Evolutionary conservation across 2,329 filamentous ascomycete genomes (phyloP).

Genomic region (Fusarium sp.): DNA sequence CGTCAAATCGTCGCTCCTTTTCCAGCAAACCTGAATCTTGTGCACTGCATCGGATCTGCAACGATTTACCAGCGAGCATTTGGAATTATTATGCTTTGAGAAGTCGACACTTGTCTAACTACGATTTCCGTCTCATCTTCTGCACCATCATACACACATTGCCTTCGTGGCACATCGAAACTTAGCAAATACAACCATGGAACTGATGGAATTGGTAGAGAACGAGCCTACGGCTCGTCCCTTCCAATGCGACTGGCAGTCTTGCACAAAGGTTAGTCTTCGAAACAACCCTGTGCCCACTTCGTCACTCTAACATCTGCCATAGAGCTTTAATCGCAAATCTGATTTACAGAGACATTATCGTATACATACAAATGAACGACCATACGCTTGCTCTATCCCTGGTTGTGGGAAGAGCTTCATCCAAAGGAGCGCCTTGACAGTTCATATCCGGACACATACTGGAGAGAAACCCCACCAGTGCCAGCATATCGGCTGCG

Average conservation of each 20-base stretch:
- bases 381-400: slow-evolving; percentile 73
- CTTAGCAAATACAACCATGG: slow-evolving; percentile 57
- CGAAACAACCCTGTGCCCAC: background rate
- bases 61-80: slow-evolving; percentile 5
- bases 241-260: slow-evolving; percentile 74
- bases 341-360: slow-evolving; percentile 78
- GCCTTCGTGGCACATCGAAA: slow-evolving; percentile 2
- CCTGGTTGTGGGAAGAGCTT: slow-evolving; percentile 77
- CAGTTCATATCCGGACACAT: slow-evolving; percentile 78
- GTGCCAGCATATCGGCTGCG: slow-evolving; percentile 74
- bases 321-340: slow-evolving; percentile 78
- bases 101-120: slow-evolving; percentile 10
- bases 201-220: slow-evolving; percentile 74
- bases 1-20: slow-evolving; percentile 3
- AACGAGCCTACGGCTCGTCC: slow-evolving; percentile 73
- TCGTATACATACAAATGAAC: slow-evolving; percentile 78
- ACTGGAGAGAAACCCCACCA: slow-evolving; percentile 80
- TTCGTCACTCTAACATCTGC: slow-evolving; percentile 25
- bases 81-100: slow-evolving; percentile 36
- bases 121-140: background rate
- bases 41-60: slow-evolving; percentile 8
- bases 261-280: slow-evolving; percentile 70
- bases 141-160: slow-evolving; percentile 7
- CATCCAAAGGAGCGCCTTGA: slow-evolving; percentile 77
- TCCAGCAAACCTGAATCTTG: slow-evolving; percentile 1